Evolutionary conservation across 768 basidiomycete genomes (phyloP), one percentile per base, ranked within the genome.

Genomic region (Mycena galericulata): DNA sequence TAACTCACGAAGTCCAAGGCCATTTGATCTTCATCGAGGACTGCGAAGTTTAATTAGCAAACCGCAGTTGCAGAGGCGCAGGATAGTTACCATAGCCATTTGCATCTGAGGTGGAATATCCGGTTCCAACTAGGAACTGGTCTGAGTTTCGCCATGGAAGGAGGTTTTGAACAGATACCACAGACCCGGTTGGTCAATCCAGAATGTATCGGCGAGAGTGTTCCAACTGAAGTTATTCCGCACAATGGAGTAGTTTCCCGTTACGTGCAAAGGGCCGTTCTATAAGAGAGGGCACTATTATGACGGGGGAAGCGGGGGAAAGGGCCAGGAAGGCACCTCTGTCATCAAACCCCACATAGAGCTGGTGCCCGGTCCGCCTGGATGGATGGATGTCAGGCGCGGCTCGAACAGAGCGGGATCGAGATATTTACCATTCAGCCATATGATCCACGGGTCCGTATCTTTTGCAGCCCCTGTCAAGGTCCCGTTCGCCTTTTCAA

Each of bases 401-500:
- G 27, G 24, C 6, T 18, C n/a, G 55, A 26, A 36, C 10, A 24
- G 58, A 30, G n/a, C n/a, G n/a, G n/a, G n/a, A n/a, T 8, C n/a
- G n/a, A n/a, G n/a, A n/a, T 14, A n/a, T 87, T 87, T 87, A 79
- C 91, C 92, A 68, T 91, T 91, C 24, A 92, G 77, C 91, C 91
- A 93, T 40, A 93, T 88, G 4, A 86, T 85, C 92, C 91, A 92
- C 2, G 91, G 91, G 32, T 88, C 81, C 14, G 70, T 62, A 17
- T 72, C 70, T 43, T 61, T 17, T 24, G 60, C 49, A 1, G 63
- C 75, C 6, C 74, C 77, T 6, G 87, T 91, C 59, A 92, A 78
- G 2, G 90, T 90, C 12, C 88, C 89, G n/a, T 81, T 76, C 1
- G 77, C 77, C 49, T 86, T 88, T 72, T 92, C 90, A 69, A 89